Conservation (phyloP, 2,329 filamentous ascomycete species). For the Madurella mycetomatis region DNA sequence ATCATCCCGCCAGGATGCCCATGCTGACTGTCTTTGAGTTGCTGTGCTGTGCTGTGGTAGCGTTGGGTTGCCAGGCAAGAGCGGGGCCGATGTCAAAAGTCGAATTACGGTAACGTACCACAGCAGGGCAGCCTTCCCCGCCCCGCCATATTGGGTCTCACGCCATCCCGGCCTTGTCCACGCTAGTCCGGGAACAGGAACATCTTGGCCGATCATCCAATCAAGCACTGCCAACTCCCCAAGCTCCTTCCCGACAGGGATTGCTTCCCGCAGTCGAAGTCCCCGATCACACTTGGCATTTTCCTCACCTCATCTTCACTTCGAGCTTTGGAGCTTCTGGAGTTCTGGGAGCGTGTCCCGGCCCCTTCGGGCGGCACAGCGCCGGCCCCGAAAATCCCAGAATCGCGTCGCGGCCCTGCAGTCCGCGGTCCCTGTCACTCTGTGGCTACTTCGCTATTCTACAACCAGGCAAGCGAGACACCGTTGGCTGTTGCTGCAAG, state of each 20-base stretch:
- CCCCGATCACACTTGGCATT: not conserved
- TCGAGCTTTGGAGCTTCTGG: too few relatives aligned
- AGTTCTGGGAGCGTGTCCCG: not conserved
- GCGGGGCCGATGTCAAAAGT: constrained; percentile 2
- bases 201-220: constrained; percentile 12
- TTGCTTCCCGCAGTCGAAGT: constrained; percentile 1
- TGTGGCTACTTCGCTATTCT: not conserved
- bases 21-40: not conserved
- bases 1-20: too few relatives aligned
- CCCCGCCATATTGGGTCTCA: constrained; percentile 11
- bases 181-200: constrained; percentile 16
- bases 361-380: too few relatives aligned
- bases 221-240: constrained; percentile 12
- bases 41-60: too few relatives aligned
- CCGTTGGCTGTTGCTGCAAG: not conserved
- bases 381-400: too few relatives aligned
- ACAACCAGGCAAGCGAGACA: not conserved
- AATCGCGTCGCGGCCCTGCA: too few relatives aligned
- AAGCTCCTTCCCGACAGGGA: constrained; percentile 16
- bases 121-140: constrained; percentile 6
- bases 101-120: too few relatives aligned
- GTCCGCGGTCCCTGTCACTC: not conserved
- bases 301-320: too few relatives aligned
- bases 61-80: not conserved
- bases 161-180: constrained; percentile 12